Base-by-base conservation (phyloP, 202 grass and related monocot species). In the Carex sylvatica region DNA sequence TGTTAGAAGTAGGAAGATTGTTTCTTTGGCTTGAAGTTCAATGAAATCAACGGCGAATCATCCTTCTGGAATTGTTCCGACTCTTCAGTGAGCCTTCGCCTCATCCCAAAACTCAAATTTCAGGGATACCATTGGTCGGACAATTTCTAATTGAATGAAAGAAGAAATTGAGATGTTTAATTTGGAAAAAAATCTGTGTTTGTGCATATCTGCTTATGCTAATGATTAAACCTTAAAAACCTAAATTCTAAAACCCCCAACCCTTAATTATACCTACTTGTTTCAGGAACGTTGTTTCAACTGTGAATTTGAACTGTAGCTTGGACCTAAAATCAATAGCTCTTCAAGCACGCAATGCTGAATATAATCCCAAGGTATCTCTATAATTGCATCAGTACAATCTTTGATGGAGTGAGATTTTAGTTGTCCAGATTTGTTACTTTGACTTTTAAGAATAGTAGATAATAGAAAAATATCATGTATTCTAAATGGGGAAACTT, bases 361-460 rank as follows among this genome's bases (percentile, higher is more conserved):
- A 97, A 38, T 94, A 97, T 64, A 97, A 97, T 53, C 94, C 94
- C 30, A 97, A 97, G 92, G 94, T 97, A 91, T 80, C 68, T 6
- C 30, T 54, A 42, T 68, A 11, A 70, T 70, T 78, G 77, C 10
- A 14, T 60, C 16, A 63, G 31, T 42, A 22, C 2, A 80, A 44
- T 63, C 59, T 40, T 80, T 46, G 18, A 61, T 63, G 16, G 31
- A 63, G 33, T 35, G 19, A 63, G 10, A 61, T 64, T 80, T 79
- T 80, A 7, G 13, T 22, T 63, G 8, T 53, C 31, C 52, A 59
- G 18, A 23, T 79, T 79, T 64, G 19, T 80, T 64, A 22, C 24
- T 80, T 80, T 60, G 36, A 63, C 12, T 63, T 64, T 62, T 59
- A 61, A 16, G 30, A n/a, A 33, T 2, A 78, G 51, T 38, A 23